Conservation (phyloP, 768 basidiomycete genomes). For the Megacollybia marginata region DNA sequence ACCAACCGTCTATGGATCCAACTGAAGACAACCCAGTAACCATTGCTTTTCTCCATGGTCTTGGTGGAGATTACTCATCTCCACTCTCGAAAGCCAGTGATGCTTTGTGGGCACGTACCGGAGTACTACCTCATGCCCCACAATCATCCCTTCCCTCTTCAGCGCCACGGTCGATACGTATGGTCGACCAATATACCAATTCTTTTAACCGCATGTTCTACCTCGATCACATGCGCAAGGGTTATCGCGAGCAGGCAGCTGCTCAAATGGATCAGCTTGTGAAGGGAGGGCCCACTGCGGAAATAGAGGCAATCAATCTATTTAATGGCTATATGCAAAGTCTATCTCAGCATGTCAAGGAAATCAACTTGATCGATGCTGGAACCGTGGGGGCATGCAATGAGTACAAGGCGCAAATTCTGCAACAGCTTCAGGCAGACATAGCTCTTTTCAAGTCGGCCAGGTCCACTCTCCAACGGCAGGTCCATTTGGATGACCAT, state of each 20-base stretch:
- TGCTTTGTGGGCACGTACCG: neutral
- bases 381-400: too few species aligned
- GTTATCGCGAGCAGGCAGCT: neutral
- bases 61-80: neutral
- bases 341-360: too few species aligned
- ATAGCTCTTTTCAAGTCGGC: neutral
- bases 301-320: too few species aligned
- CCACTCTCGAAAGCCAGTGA: neutral
- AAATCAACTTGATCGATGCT: too few species aligned
- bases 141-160: neutral
- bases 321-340: too few species aligned
- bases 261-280: neutral
- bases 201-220: neutral
- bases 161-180: neutral
- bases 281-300: neutral
- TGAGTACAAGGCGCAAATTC: neutral
- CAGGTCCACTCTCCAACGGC: too few species aligned
- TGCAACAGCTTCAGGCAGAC: neutral
- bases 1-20: too few species aligned
- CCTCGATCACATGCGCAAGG: neutral
- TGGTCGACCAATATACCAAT: neutral
- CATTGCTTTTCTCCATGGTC: too few species aligned
- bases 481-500: neutral
- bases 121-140: too few species aligned
- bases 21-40: too few species aligned